These are phyloP conservation scores for Teunomyces gatunensis DNA, from an alignment of 805 yeast genomes.

Conservation along the genomic window DNA sequence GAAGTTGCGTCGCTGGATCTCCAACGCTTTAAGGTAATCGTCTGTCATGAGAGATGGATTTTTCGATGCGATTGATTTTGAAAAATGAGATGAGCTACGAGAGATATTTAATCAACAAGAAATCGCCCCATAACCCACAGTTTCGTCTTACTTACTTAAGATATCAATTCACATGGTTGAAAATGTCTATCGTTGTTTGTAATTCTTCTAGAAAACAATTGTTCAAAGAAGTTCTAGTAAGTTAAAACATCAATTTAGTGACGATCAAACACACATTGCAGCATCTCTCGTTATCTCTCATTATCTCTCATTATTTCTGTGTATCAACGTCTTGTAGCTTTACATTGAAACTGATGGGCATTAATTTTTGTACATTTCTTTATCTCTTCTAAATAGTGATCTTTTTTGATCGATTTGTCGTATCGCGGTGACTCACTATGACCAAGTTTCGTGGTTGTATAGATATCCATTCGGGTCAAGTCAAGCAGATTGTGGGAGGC, in stretches of 20 bases:
- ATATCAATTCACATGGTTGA: no score
- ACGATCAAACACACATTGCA: no score
- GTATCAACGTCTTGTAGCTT: no score
- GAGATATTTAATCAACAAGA: not conserved
- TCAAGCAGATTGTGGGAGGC: constrained; percentile 96
- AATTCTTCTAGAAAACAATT: no score
- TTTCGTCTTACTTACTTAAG: no score
- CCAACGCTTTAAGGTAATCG: constrained; percentile 38
- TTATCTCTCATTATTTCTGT: no score
- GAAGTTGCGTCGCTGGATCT: constrained; percentile 54
- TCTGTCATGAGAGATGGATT: constrained; percentile 18
- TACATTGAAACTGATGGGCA: no score
- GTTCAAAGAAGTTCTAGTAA: no score
- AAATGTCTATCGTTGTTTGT: no score
- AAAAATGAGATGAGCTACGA: not conserved
- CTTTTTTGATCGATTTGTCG: not conserved
- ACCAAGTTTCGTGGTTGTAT: constrained; percentile 91
- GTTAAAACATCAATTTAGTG: no score
- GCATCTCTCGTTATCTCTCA: no score
- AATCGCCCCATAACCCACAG: no score
- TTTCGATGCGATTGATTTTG: not conserved
- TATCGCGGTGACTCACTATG: constrained; percentile 41
- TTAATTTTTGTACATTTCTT: not conserved
- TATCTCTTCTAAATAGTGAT: not conserved
- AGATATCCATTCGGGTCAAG: constrained; percentile 92